These are phyloP conservation scores for Mariannaea sp. DNA, from an alignment of 2,329 filamentous ascomycete species.

Conservation along the genomic window DNA sequence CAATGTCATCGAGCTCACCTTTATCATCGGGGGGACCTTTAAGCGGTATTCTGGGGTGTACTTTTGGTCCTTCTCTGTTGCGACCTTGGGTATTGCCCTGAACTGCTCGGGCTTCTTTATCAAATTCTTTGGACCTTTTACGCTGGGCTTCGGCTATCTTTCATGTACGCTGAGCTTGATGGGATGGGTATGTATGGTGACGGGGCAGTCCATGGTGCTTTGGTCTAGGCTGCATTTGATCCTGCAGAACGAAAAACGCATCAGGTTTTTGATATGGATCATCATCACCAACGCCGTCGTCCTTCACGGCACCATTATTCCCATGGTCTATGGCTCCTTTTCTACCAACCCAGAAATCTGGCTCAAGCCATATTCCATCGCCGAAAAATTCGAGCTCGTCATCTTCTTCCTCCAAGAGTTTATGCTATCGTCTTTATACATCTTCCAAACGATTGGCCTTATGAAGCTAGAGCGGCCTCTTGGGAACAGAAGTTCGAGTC, in stretches of 20 bases:
- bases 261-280: conserved; percentile 59
- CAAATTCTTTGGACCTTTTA: conserved; percentile 38
- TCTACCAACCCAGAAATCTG: conserved; percentile 34
- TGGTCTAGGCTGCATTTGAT: conserved; percentile 67
- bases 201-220: conserved; percentile 64
- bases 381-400: conserved; percentile 60
- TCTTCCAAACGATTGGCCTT: conserved; percentile 55
- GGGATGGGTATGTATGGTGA: conserved; percentile 55
- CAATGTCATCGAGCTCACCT: conserved; percentile 43
- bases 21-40: conserved; percentile 41
- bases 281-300: conserved; percentile 60
- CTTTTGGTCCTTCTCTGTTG: conserved; percentile 45
- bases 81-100: conserved; percentile 42
- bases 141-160: conserved; percentile 20
- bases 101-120: conserved; percentile 52
- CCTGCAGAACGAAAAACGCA: conserved; percentile 52
- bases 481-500: conserved; percentile 19
- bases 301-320: conserved; percentile 57
- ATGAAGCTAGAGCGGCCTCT: conserved; percentile 45
- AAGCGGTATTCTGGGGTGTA: conserved; percentile 41
- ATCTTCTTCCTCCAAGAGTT: conserved; percentile 61
- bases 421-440: conserved; percentile 58
- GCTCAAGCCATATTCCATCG: conserved; percentile 45
- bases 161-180: conserved; percentile 38
- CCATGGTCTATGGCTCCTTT: conserved; percentile 60